A percentile compares a stretch with the other conserved stretches of the same genome.
Conservation (phyloP, 148 eudicot genomes). For the Suaeda aralocaspica region DNA sequence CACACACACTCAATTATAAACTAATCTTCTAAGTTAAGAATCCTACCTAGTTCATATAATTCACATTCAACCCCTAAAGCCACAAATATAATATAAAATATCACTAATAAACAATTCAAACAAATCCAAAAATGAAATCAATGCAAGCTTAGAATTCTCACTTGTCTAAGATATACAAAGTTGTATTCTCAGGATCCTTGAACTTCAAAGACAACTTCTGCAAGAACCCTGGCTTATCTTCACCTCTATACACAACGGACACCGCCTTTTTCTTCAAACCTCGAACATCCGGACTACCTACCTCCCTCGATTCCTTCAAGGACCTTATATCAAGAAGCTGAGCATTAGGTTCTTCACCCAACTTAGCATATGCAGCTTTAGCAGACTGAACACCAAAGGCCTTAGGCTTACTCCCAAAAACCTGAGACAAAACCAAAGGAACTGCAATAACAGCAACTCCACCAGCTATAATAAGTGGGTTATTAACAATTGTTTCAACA, state of each 20-base stretch:
- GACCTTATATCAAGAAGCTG: constrained; percentile 89
- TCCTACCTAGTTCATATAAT: neutral
- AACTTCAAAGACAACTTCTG: constrained; percentile 78
- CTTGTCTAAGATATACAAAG: constrained; percentile 90
- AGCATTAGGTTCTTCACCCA: constrained; percentile 60
- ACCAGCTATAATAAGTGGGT: constrained; percentile 64
- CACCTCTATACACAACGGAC: constrained; percentile 57
- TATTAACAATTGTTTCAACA: constrained; percentile 46
- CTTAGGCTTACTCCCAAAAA: constrained; percentile 59
- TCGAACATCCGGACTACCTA: constrained; percentile 70
- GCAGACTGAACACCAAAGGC: constrained; percentile 80
- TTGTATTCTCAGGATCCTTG: constrained; percentile 85
- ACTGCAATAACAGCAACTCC: constrained; percentile 61
- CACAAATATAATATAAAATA: neutral
- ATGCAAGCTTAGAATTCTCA: constrained; percentile 33
- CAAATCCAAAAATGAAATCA: neutral
- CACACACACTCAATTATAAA: neutral
- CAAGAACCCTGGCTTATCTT: constrained; percentile 83
- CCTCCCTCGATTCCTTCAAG: constrained; percentile 43
- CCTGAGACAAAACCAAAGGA: constrained; percentile 63
- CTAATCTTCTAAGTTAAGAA: neutral
- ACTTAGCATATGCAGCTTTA: constrained; percentile 65
- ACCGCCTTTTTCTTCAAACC: constrained; percentile 75
- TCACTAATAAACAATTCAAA: constrained; percentile 4
- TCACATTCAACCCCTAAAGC: neutral